Evolutionary conservation across 1,284 basidiomycete species (phyloP).

Genomic region (Ganoderma boninense): DNA sequence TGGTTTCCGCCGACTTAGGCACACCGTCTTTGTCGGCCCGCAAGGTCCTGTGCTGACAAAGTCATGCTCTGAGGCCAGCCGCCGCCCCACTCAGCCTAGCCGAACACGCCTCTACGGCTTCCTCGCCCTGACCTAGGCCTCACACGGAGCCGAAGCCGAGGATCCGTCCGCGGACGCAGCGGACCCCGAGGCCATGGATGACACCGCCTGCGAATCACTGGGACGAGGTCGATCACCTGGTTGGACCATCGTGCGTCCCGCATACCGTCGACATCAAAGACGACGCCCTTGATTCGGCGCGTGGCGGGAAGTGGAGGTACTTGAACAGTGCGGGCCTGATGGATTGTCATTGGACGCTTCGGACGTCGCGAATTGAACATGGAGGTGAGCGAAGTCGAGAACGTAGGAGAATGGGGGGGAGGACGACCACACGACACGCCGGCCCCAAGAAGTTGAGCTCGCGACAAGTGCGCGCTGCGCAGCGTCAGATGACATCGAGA

Average conservation of each 20-base stretch:
- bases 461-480: neutral
- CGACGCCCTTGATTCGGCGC: conserved; percentile 81
- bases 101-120: neutral
- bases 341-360: neutral
- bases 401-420: neutral
- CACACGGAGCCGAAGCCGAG: conserved; percentile 75
- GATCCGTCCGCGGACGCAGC: conserved; percentile 70
- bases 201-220: conserved; percentile 79
- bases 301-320: conserved; percentile 81
- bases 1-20: too few species aligned
- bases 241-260: conserved; percentile 81
- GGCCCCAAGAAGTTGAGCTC: neutral
- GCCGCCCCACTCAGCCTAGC: neutral
- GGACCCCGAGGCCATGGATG: conserved; percentile 71
- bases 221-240: conserved; percentile 88
- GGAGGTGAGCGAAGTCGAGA: neutral
- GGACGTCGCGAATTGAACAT: neutral
- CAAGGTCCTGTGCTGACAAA: neutral
- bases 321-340: conserved; percentile 91
- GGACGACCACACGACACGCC: neutral
- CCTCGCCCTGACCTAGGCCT: neutral
- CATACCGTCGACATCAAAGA: conserved; percentile 76
- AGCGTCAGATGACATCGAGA: conserved; percentile 1
- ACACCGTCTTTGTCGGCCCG: too few species aligned
- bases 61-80: neutral